These are phyloP conservation scores for Vigna unguiculata DNA, from an alignment of 306 rosid genomes.

Conservation along the genomic window DNA sequence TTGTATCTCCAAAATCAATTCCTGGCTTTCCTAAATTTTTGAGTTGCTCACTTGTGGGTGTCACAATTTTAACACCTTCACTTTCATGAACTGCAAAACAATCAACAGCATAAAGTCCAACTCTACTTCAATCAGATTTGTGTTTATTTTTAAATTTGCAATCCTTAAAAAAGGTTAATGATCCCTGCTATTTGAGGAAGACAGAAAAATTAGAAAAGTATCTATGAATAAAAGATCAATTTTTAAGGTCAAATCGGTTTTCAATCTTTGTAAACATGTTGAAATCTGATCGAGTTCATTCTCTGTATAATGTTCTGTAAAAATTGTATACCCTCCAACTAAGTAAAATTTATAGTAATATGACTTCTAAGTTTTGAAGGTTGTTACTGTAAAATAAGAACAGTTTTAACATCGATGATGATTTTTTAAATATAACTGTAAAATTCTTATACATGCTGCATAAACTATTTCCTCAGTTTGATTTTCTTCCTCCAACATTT, in stretches of 20 bases:
- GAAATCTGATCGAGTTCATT: too few species aligned
- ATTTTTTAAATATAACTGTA: too few species aligned
- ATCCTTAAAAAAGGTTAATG: neutral
- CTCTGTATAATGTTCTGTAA: too few species aligned
- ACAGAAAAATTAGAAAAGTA: neutral
- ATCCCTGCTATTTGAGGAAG: neutral
- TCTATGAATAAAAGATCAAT: neutral
- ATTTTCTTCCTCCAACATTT: too few species aligned
- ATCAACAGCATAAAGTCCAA: constrained; percentile 17
- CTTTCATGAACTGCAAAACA: constrained; percentile 55
- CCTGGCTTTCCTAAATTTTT: constrained; percentile 34
- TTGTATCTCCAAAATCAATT: constrained; percentile 25
- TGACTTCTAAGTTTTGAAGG: too few species aligned
- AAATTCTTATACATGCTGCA: too few species aligned
- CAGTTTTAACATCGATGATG: too few species aligned
- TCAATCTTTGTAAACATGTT: neutral
- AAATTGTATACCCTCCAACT: too few species aligned
- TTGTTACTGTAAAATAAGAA: too few species aligned
- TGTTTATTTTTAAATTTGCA: neutral
- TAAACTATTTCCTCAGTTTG: too few species aligned
- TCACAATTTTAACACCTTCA: constrained; percentile 34
- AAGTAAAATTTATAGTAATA: too few species aligned
- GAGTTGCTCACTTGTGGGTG: constrained; percentile 25
- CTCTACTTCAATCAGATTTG: neutral
- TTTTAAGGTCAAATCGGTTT: neutral